Base-by-base conservation (phyloP, 2,329 filamentous ascomycete species). In the Phoma herbarum region DNA sequence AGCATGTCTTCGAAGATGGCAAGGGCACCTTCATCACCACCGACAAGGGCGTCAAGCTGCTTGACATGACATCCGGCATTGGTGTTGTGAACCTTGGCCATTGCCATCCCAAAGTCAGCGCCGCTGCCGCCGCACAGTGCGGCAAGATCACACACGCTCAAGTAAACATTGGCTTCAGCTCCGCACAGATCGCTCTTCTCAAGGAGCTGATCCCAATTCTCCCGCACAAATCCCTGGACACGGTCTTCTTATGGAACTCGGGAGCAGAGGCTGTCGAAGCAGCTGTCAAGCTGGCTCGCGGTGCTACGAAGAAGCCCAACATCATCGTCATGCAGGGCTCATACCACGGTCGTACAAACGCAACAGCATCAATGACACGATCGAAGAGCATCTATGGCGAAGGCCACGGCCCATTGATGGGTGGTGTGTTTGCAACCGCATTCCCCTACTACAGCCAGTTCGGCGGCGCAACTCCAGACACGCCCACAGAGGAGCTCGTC, bases 241-340 rank as follows among this genome's bases (percentile, higher is more conserved):
- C 69, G 16, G 65, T 73, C 37, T 73, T 73, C 54, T 52, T 73
- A 4, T 73, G 70, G 70, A 73, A 73, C 39, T 73, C 70, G 7
- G 70, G 70, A 18, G 69, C 70, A 18, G 70, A 73, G 43, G 70
- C 70, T 3, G 70, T 73, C 3, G 70, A 73, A 47, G 69, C 70
- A 16, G 65, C 70, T 16, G 69, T 73, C 2, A 73, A 73, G 52
- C 52, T 73, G 12, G 65, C 67, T 25, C 65, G 70, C n/a, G 68
- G 64, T 6, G 70, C 69, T 5, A 73, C 69, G 10, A 71, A 71
- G 60, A 73, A 73, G 54, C 66, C 68, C 10, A 73, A 73, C 43
- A 63, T 73, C 43, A 71, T 73, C n/a, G 70, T 73, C 16, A 71
- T 73, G 70, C 70, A 73, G 33, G 70, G 70, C 35, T 70, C 67